Evolutionary conservation across 1,284 basidiomycete species (phyloP), one percentile per base, ranked within the genome.

Genomic region (Boletus smithii): DNA sequence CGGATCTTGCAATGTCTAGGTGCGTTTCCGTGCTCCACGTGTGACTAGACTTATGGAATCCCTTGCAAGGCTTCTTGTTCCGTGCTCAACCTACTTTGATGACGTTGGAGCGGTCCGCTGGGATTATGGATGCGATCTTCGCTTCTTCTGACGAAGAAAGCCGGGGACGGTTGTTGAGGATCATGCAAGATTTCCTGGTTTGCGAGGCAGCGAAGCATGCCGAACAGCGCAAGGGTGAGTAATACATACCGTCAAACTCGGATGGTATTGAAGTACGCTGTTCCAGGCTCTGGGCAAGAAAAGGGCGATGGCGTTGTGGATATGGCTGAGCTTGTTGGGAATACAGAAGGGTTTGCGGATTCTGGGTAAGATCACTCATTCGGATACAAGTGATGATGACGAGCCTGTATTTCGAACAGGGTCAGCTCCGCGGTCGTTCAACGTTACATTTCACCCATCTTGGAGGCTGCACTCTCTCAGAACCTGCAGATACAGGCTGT

Each of bases 381-480:
- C 9, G 2, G 1, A 18, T 16, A 2, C 14, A 11, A 16, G 23
- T 7, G 13, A 22, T n/a, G 23, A 20, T 24, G 11, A 29, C 35
- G 17, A 46, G 5, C 18, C 9, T 30, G 8, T 24, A 20, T 32
- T 45, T 42, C 31, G 22, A 50, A 31, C 55, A 95, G 95, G 35
- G 91, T 97, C 44, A 91, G 90, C 64, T 95, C 94, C 1, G 89
- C 91, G 3, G 79, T 99, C 30, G 86, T 97, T 2, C 97, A 99
- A 62, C 85, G 93, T 26, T 98, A 97, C 60, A 75, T 98, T 34
- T 71, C 76, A 24, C 83, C 84, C 23, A 91, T 99, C 46, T 73
- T 97, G 29, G 77, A 86, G 1, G 88, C 91, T 1, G 88, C 91
- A 0, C 68, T 92, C 23, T 90, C 90, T 1, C 75, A 77, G 45